phyloP scores from a whole-genome alignment of 305 asterid genomes.

The Fraxinus ornus region DNA sequence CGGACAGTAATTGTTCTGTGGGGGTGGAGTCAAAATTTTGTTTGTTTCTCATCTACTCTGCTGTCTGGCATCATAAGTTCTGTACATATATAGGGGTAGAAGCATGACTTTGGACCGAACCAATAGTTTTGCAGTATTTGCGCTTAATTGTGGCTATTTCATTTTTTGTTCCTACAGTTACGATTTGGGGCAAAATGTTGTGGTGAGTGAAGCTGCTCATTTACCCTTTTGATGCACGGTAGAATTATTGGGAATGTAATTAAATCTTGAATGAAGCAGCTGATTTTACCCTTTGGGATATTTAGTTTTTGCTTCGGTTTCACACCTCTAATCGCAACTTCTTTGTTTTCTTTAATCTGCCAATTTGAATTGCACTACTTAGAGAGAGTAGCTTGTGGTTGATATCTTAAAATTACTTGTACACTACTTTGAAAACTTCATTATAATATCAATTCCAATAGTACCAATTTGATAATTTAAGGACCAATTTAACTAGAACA shows the following conservation, averaged over 20 bases:
- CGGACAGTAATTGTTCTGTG: not conserved
- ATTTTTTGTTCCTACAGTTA: conserved; percentile 9
- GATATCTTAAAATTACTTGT: too few relatives aligned
- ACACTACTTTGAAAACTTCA: not conserved
- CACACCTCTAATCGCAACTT: not conserved
- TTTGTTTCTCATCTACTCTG: conserved; percentile 29
- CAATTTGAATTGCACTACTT: not conserved
- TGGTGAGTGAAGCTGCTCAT: not conserved
- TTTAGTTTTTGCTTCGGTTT: not conserved
- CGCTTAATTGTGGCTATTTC: conserved; percentile 8
- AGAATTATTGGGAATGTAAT: not conserved
- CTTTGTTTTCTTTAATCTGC: not conserved
- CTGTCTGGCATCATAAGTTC: conserved; percentile 27
- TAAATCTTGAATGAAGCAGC: not conserved
- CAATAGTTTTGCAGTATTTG: not conserved
- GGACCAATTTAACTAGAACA: not conserved
- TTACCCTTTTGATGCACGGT: not conserved
- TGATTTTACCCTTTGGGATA: not conserved
- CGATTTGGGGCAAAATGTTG: not conserved
- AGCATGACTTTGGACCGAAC: conserved; percentile 1
- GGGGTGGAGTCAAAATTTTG: conserved; percentile 40
- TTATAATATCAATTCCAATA: not conserved
- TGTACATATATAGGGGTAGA: conserved; percentile 38
- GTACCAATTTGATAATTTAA: not conserved
- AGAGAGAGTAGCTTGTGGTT: not conserved